These are phyloP conservation scores for Chalara sp. DNA, from an alignment of 2,329 filamentous ascomycete genomes.

Conservation along the genomic window DNA sequence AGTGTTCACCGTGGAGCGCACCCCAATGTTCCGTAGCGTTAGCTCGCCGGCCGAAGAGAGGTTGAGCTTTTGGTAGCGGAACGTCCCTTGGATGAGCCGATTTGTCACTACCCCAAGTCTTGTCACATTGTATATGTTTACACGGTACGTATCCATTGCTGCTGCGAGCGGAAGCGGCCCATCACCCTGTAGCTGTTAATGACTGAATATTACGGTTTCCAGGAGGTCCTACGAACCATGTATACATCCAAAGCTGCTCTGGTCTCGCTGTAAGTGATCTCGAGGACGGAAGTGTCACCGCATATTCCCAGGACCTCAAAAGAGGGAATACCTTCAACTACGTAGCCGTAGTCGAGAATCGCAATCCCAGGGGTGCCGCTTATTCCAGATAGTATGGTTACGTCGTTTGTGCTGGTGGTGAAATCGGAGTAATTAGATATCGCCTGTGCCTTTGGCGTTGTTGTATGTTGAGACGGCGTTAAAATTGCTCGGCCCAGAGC, in stretches of 20 bases:
- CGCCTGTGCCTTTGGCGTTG: no score
- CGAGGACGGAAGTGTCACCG: constrained; percentile 2
- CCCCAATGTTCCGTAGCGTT: constrained; percentile 22
- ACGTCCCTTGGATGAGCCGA: constrained; percentile 30
- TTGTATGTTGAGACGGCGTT: no score
- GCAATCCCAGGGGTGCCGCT: no score
- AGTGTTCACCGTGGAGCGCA: constrained; percentile 17
- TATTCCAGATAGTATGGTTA: no score
- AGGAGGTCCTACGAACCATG: background rate
- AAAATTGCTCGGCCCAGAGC: no score
- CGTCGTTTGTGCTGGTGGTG: no score
- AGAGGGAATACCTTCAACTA: constrained; percentile 1
- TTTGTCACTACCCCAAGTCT: constrained; percentile 19
- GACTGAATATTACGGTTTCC: background rate
- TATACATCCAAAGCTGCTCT: background rate
- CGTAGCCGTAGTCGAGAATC: background rate
- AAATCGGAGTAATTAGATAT: no score
- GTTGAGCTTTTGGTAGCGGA: constrained; percentile 32
- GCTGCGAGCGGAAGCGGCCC: constrained; percentile 29
- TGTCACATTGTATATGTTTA: constrained; percentile 30
- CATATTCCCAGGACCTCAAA: background rate
- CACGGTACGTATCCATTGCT: constrained; percentile 31
- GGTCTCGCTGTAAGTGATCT: constrained; percentile 3
- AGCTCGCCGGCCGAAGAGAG: constrained; percentile 26
- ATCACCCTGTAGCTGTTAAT: constrained; percentile 17